A percentile compares a stretch with the other conserved stretches of the same genome.
Conservation (phyloP, 2,329 filamentous ascomycete species). For the Ophiosphaerella korrae region DNA sequence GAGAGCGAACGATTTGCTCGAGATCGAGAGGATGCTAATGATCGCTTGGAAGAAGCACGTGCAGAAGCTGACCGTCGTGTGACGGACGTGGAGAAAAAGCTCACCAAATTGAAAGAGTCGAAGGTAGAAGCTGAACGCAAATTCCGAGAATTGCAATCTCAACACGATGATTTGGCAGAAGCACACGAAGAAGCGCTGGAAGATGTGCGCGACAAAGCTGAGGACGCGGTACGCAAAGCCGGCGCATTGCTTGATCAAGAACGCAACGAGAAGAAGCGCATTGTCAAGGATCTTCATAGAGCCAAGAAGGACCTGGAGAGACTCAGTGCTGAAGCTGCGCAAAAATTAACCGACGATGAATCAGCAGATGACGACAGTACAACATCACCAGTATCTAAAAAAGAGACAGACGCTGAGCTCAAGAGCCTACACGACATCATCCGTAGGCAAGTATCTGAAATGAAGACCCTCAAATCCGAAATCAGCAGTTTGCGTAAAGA, state of each 20-base stretch:
- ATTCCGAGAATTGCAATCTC: conserved; percentile 31
- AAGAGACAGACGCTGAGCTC: conserved; percentile 34
- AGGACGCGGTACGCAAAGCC: conserved; percentile 43
- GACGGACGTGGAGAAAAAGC: conserved; percentile 35
- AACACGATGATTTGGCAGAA: conserved; percentile 34
- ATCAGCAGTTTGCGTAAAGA: conserved; percentile 24
- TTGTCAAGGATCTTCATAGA: conserved; percentile 33
- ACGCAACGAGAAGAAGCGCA: conserved; percentile 36
- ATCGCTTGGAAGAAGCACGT: conserved; percentile 30
- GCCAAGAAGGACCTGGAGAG: conserved; percentile 26
- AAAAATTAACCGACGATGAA: conserved; percentile 13
- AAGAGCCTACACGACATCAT: conserved; percentile 32
- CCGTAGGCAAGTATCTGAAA: conserved; percentile 28
- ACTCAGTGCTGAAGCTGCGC: conserved; percentile 19
- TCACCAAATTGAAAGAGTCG: conserved; percentile 34
- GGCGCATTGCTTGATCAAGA: conserved; percentile 40
- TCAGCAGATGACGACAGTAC: conserved; percentile 17
- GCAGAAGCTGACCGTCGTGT: conserved; percentile 35
- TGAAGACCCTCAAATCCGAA: conserved; percentile 32
- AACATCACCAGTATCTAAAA: conserved; percentile 7
- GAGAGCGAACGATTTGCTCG: conserved; percentile 33
- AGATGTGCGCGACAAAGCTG: conserved; percentile 40
- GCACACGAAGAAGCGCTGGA: conserved; percentile 33
- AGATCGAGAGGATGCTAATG: conserved; percentile 32
- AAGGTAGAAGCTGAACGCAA: conserved; percentile 31